These are phyloP conservation scores for Leccinellum albellum DNA, from an alignment of 768 basidiomycete species.

Conservation along the genomic window DNA sequence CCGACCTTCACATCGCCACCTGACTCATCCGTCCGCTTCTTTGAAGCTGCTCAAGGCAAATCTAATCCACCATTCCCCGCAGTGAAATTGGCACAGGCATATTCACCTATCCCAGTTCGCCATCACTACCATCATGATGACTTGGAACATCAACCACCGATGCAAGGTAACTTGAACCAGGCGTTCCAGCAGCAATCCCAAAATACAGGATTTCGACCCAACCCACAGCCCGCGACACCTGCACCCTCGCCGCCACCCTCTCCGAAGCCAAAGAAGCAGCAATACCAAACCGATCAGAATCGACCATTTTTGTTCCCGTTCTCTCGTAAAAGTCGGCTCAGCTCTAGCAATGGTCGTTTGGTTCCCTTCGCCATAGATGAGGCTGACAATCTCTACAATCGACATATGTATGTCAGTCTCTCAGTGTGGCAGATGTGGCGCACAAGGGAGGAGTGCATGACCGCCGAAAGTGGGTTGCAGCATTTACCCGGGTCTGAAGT, in stretches of 20 bases:
- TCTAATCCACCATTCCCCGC: constrained; percentile 39
- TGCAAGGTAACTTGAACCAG: constrained; percentile 33
- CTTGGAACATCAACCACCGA: constrained; percentile 46
- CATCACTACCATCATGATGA: constrained; percentile 93
- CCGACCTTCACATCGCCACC: constrained; percentile 82
- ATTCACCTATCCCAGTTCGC: constrained; percentile 88
- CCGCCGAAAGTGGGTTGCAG: constrained; percentile 87
- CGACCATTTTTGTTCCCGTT: constrained; percentile 96
- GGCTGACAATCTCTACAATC: constrained; percentile 84
- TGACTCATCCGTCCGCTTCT: constrained; percentile 32
- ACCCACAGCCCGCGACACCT: constrained; percentile 79
- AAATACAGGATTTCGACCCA: constrained; percentile 28
- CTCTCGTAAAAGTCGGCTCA: constrained; percentile 54
- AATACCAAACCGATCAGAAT: constrained; percentile 95
- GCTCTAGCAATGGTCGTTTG: constrained; percentile 54
- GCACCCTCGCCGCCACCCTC: constrained; percentile 83
- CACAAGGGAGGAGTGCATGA: constrained; percentile 92
- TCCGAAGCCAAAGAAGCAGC: constrained; percentile 95
- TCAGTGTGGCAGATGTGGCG: constrained; percentile 93
- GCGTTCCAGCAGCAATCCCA: constrained; percentile 34
- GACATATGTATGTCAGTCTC: constrained; percentile 87
- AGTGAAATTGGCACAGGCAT: constrained; percentile 80
- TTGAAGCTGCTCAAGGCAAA: constrained; percentile 26
- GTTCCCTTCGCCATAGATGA: constrained; percentile 96
- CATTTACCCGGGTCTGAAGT: constrained; percentile 67